Percentiles rank a stretch among this genome's conserved stretches.
These are phyloP conservation scores for Daldinia grandis DNA, from an alignment of 495 filamentous ascomycete species.

Conservation along the genomic window DNA sequence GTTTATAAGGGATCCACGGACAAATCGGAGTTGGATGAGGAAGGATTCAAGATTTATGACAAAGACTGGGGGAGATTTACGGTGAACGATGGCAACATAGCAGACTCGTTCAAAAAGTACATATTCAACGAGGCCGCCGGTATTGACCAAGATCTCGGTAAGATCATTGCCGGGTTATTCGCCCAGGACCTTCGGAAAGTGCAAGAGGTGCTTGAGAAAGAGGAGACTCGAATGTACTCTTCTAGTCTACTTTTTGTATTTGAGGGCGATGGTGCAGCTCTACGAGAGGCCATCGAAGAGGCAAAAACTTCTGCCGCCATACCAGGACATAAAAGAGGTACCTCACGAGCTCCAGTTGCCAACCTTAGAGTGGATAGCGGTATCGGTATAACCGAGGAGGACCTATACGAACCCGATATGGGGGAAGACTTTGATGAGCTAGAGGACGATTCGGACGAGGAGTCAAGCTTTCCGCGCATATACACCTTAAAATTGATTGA, in stretches of 20 bases:
- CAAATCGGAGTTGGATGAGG: conserved; percentile 53
- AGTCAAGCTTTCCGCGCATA: conserved; percentile 73
- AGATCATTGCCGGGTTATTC: conserved; percentile 69
- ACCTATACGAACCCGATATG: conserved; percentile 33
- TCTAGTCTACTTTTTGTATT: conserved; percentile 90
- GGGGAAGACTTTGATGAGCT: conserved; percentile 49
- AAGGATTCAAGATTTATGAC: conserved; percentile 77
- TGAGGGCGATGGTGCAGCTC: conserved; percentile 80
- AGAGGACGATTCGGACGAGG: conserved; percentile 72
- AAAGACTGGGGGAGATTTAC: conserved; percentile 82
- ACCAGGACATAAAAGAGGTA: conserved; percentile 46
- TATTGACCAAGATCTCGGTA: conserved; percentile 60
- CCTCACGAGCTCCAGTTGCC: conserved; percentile 37
- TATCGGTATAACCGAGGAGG: conserved; percentile 54
- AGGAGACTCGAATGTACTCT: conserved; percentile 95
- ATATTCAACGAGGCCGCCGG: conserved; percentile 71
- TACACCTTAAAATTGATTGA: conserved; percentile 91
- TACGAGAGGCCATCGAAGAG: conserved; percentile 71
- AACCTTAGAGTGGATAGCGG: conserved; percentile 55
- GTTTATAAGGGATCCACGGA: conserved; percentile 76
- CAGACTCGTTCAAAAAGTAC: conserved; percentile 77
- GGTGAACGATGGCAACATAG: conserved; percentile 75
- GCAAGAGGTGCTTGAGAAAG: conserved; percentile 69
- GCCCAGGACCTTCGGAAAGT: conserved; percentile 71
- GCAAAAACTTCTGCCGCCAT: conserved; percentile 54